Evolutionary conservation across 2,329 filamentous ascomycete species (phyloP), one percentile per base, ranked within the genome.

Genomic region (Fusarium bactridioides): DNA sequence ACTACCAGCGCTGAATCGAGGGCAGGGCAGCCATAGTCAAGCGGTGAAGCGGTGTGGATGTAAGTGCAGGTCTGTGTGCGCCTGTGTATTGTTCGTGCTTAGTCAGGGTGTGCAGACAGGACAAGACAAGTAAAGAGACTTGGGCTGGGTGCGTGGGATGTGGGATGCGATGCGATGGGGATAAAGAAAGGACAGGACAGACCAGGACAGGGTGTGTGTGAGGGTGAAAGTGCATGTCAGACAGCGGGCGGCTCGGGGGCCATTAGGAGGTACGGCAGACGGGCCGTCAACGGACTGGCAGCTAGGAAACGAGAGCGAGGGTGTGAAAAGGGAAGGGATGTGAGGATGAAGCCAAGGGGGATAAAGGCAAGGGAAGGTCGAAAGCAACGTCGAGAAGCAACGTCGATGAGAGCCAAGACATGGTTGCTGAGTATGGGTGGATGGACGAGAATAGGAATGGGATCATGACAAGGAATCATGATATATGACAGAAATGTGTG

Each of bases 31-130:
- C 64, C 59, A 70, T 54, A 63, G 51, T 59, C 64, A 50, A 70
- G 69, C 76, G 64, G 69, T 70, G 75, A 75, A 69, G 75, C 76
- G 75, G 75, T 77, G 75, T 76, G 75, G 67, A 70, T 61, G 73
- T 67, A 69, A 64, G 73, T 51, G 70, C 61, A 64, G 48, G 63
- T 69, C 62, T 73, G 69, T 64, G 72, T 66, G 51, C 65, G 55
- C 58, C 66, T 74, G 70, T 66, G 65, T 74, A 68, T 73, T 67
- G 67, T 63, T 72, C 64, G 64, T 69, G 63, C 67, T 55, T 57
- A 67, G 67, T 48, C 69, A 73, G 67, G 69, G 69, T 71, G 74
- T 76, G 74, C 45, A 69, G 51, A 65, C 66, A 63, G 58, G 29
- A 64, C 65, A 61, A 62, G 54, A 64, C 62, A 64, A 61, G 55